Evolutionary conservation across 2,329 filamentous ascomycete genomes (phyloP), one percentile per base, ranked within the genome.

Genomic region (Neurospora crassa): DNA sequence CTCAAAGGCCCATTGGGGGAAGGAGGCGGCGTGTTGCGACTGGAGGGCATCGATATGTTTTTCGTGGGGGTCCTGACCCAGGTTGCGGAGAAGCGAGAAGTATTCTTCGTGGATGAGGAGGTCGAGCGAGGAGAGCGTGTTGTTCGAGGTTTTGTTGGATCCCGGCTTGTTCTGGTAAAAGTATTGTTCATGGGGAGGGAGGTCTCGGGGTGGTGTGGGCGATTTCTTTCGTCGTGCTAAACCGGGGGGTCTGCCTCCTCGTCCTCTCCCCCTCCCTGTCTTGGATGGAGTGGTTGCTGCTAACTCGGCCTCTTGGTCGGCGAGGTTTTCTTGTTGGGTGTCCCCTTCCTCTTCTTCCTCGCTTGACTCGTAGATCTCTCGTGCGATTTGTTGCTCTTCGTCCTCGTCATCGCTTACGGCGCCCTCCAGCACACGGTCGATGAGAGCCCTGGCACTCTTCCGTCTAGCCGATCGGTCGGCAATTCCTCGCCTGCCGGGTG

Each of bases 71-170:
- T 97, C 91, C 43, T 86, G 83, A 14, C 18, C 14, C 14, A 37
- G 14, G 14, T 59, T 29, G 43, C 88, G 86, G 40, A 92, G 83
- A 40, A 91, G 82, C 67, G 88, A 85, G 76, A 97, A 97, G 81
- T 96, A 99, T 78, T 97, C 93, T 71, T 98, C 94, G 77, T 97
- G 94, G 1, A 92, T 94, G 71, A 98, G 88, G 12, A 97, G 84
- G 4, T 88, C 84, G 42, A 96, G 83, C 5, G 91, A 89, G 53
- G 91, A 86, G 5, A 98, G 84, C 0, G 89, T 97, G 75, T 96
- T 96, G 78, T 92, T 91, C 1, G 94, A 97, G 0, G 95, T 97
- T 80, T 94, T 94, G 67, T 89, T 85, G 4, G 89, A 87, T 2
- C 93, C 94, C 0, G 92, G 90, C 68, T 93, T 90, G 79, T 97